phyloP scores from a whole-genome alignment of 2,329 filamentous ascomycete species.

The Fusarium tuaranense region DNA sequence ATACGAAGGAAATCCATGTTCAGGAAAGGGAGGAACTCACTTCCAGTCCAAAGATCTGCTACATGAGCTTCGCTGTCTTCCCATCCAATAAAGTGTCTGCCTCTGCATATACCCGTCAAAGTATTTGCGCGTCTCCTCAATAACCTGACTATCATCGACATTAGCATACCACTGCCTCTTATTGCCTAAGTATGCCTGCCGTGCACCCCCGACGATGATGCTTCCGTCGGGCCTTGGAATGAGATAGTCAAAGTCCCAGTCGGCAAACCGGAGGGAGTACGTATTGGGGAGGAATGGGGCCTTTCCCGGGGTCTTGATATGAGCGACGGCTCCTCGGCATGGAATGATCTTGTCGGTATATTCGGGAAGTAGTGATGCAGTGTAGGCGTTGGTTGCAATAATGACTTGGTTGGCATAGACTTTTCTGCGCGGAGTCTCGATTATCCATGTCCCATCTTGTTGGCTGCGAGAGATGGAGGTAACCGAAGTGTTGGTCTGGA shows the following conservation, averaged over 20 bases:
- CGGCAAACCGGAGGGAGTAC: background rate
- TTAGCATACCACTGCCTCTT: no score
- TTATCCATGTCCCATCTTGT: background rate
- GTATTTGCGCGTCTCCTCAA: background rate
- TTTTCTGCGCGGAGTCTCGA: conserved; percentile 35
- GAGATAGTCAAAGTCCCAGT: conserved; percentile 34
- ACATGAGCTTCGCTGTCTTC: conserved; percentile 53
- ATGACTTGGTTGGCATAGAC: conserved; percentile 37
- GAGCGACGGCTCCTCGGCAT: background rate
- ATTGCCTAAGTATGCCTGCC: no score
- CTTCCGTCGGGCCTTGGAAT: no score
- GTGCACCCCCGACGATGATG: no score
- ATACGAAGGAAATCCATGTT: background rate
- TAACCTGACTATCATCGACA: no score
- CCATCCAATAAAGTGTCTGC: conserved; percentile 61
- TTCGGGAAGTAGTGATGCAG: conserved; percentile 35
- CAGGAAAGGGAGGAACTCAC: conserved; percentile 23
- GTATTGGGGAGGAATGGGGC: background rate
- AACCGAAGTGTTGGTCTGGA: conserved; percentile 44
- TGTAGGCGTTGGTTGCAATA: conserved; percentile 48
- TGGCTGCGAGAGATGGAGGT: conserved; percentile 24
- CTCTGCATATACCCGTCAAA: conserved; percentile 59
- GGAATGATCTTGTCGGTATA: conserved; percentile 32
- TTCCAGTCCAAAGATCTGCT: conserved; percentile 47
- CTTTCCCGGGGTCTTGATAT: background rate